phyloP scores from a whole-genome alignment of 371 early-diverging fungal species.

The Blastocladiella emersonii region DNA sequence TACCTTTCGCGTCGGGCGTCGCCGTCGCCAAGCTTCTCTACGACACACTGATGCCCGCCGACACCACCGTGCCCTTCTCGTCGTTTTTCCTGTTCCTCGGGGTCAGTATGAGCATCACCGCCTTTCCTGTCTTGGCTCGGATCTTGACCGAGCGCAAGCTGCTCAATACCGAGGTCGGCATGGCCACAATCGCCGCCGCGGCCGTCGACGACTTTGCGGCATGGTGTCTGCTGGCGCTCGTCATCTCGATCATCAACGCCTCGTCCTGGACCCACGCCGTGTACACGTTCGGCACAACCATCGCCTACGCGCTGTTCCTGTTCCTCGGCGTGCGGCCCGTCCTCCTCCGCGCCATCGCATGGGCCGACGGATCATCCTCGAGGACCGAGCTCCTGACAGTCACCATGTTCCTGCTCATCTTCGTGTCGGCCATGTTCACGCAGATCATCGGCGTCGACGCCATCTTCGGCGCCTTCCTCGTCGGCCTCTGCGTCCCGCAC shows the following conservation, averaged over 20 bases:
- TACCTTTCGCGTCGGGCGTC: conserved; percentile 48
- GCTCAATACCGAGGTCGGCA: conserved; percentile 65
- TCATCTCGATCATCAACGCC: conserved; percentile 57
- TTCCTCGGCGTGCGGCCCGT: conserved; percentile 41
- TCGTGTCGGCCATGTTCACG: conserved; percentile 62
- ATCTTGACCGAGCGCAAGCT: conserved; percentile 77
- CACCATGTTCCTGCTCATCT: conserved; percentile 41
- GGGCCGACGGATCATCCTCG: background rate
- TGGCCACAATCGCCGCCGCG: conserved; percentile 68
- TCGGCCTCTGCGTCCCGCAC: conserved; percentile 77
- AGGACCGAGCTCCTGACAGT: conserved; percentile 43
- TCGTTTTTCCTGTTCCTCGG: conserved; percentile 67
- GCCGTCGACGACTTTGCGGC: conserved; percentile 76
- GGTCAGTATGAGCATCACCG: conserved; percentile 85
- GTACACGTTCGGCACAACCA: conserved; percentile 48
- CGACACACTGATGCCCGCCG: conserved; percentile 21
- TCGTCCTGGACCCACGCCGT: conserved; percentile 45
- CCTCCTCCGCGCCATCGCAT: conserved; percentile 10
- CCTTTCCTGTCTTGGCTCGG: conserved; percentile 84
- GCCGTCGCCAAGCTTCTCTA: conserved; percentile 35
- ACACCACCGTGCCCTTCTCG: conserved; percentile 32
- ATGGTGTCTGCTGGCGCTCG: conserved; percentile 69
- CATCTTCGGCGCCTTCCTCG: conserved; percentile 84
- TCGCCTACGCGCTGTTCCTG: conserved; percentile 46
- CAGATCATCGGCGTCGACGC: conserved; percentile 77